These are phyloP conservation scores for Coemansia sp. DNA, from an alignment of 192 early-diverging fungal genomes.

Conservation along the genomic window DNA sequence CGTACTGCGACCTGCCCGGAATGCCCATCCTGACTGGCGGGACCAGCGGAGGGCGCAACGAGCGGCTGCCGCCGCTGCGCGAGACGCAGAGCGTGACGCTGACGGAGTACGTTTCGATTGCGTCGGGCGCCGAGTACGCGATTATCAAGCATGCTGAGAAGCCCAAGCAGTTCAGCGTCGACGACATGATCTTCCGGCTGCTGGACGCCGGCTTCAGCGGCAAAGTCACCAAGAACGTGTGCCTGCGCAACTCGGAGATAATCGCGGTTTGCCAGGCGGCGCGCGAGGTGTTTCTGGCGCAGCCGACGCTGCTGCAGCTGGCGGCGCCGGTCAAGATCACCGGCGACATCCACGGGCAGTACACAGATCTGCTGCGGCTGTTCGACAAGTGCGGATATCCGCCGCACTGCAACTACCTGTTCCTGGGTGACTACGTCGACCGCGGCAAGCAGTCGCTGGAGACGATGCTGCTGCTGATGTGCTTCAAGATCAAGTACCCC, in stretches of 20 bases:
- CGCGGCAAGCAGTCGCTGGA: slow-evolving; percentile 94
- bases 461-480: slow-evolving; percentile 89
- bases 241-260: slow-evolving; percentile 84
- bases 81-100: slow-evolving; percentile 30
- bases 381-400: slow-evolving; percentile 96
- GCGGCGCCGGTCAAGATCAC: slow-evolving; percentile 77
- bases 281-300: slow-evolving; percentile 87
- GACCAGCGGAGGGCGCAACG: slow-evolving; percentile 12
- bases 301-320: slow-evolving; percentile 78
- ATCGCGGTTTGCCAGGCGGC: slow-evolving; percentile 80
- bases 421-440: slow-evolving; percentile 96
- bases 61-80: slow-evolving; percentile 33
- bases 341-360: slow-evolving; percentile 97
- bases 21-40: slow-evolving; percentile 48
- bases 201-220: slow-evolving; percentile 74
- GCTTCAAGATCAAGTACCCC: slow-evolving; percentile 96
- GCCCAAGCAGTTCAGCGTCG: slow-evolving; percentile 68
- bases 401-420: slow-evolving; percentile 87
- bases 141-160: slow-evolving; percentile 55
- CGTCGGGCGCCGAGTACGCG: slow-evolving; percentile 48
- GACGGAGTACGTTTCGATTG: slow-evolving; percentile 54
- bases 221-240: slow-evolving; percentile 74
- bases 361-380: slow-evolving; percentile 84
- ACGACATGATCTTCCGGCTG: slow-evolving; percentile 86
- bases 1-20: slow-evolving; percentile 52